Base-by-base conservation (phyloP, 805 yeast species). In the Candida pseudoglaebosa region DNA sequence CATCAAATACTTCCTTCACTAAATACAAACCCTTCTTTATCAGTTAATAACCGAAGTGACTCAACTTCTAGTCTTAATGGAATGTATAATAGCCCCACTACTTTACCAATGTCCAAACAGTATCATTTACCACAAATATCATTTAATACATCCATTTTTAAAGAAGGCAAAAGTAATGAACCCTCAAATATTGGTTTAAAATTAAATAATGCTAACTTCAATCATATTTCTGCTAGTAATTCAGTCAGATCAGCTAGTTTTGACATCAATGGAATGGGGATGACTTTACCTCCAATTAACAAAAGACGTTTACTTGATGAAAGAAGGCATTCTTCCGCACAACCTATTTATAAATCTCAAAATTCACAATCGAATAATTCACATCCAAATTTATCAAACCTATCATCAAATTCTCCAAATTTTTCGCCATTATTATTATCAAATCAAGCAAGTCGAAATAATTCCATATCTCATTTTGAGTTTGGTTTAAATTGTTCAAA, bases 101-200 rank as follows among this genome's bases (percentile, higher is more conserved):
- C 44, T 4, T 47, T 40, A 7, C 44, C 45, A 5, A 52, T 43
- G 15, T 34, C 26, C 24, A 33, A 33, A 21, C 34, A 14, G 21
- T 33, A 33, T 22, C 36, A 33, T 16, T 30, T 56, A 37, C 65
- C 68, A 5, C 57, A 54, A 37, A 62, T 68, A 20, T 55, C 71
- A 9, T 68, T 68, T 53, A 68, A 68, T 38, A 67, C 73, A 2
- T 57, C 67, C 4, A 67, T 68, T 61, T 68, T 68, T 44, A 33
- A 33, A 56, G 55, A 37, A 42, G 45, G 14, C 46, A 39, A 18
- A 21, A 39, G 26, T 34, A 12, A 30, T 30, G 30, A 19, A 22
- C 28, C 15, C 18, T 12, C 36, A 26, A 26, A 26, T 13, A 6
- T 26, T 5, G 15, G 40, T 12, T 33, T 21, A 20, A 19, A 20